A percentile compares a stretch with the other conserved stretches of the same genome.
These are phyloP conservation scores for Geranomyces variabilis DNA, from an alignment of 192 early-diverging fungal species.

Conservation along the genomic window DNA sequence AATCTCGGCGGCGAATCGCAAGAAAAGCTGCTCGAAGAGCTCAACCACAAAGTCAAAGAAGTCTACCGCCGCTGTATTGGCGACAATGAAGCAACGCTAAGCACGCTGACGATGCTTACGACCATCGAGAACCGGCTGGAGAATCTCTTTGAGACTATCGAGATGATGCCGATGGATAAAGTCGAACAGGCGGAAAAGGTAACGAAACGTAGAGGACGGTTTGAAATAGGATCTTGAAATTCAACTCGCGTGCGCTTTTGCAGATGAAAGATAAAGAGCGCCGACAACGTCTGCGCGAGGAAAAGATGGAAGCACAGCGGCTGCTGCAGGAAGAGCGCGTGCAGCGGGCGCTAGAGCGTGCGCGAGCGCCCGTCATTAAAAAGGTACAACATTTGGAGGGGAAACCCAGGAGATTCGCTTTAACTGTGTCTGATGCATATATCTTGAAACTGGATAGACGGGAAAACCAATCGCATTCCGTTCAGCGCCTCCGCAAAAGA, in stretches of 20 bases:
- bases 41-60: conserved; percentile 63
- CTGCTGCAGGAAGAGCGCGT: conserved; percentile 61
- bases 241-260: neutral
- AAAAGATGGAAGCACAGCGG: conserved; percentile 59
- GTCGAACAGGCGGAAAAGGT: conserved; percentile 68
- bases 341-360: conserved; percentile 58
- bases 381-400: conserved; percentile 39
- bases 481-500: conserved; percentile 63
- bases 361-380: conserved; percentile 65
- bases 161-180: conserved; percentile 63
- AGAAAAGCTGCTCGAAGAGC: conserved; percentile 57
- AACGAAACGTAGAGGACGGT: neutral
- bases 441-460: conserved; percentile 45
- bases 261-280: conserved; percentile 66
- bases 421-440: neutral
- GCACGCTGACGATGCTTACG: conserved; percentile 62
- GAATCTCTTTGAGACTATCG: conserved; percentile 63
- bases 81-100: conserved; percentile 59
- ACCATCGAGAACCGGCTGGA: conserved; percentile 62
- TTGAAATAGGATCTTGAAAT: neutral
- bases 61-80: conserved; percentile 60
- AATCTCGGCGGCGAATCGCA: conserved; percentile 55
- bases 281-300: conserved; percentile 57
- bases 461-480: conserved; percentile 63
- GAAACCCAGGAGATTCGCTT: neutral